Evolutionary conservation across 192 early-diverging fungal species (phyloP).

Genomic region (Umbelopsis ramanniana): DNA sequence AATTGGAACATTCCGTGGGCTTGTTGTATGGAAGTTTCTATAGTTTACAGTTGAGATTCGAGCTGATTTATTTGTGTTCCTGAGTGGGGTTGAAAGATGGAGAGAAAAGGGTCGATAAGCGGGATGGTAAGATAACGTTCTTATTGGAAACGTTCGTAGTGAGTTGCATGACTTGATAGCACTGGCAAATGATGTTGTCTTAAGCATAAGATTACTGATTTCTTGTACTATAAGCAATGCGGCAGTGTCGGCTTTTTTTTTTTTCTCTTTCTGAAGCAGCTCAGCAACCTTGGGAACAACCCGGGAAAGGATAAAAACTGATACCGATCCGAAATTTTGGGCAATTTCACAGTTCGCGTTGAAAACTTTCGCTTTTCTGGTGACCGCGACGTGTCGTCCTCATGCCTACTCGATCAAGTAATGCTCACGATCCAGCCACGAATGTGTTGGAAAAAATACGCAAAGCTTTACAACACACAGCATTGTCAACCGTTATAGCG

Average conservation of each 20-base stretch:
- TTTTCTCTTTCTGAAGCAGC: no score
- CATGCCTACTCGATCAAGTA: not conserved
- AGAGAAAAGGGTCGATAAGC: not conserved
- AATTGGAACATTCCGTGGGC: conserved; percentile 27
- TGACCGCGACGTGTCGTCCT: not conserved
- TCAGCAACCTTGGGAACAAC: not conserved
- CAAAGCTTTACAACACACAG: not conserved
- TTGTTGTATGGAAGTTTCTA: conserved; percentile 34
- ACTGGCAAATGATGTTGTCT: not conserved
- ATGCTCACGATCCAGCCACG: not conserved
- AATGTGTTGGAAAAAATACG: not conserved
- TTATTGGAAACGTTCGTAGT: not conserved
- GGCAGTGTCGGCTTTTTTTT: no score
- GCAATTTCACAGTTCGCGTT: not conserved
- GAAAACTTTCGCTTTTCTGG: not conserved
- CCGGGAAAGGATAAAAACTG: conserved; percentile 1
- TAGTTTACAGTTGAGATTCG: not conserved
- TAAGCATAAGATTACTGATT: not conserved
- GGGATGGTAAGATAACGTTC: not conserved
- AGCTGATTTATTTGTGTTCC: not conserved
- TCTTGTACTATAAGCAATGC: not conserved
- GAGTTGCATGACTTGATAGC: not conserved
- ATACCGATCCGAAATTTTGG: not conserved
- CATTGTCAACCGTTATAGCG: not conserved
- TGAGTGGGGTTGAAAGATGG: not conserved